Evolutionary conservation across 495 filamentous ascomycete genomes (phyloP), one percentile per base, ranked within the genome.

Genomic region (Lichenothelia convexa): DNA sequence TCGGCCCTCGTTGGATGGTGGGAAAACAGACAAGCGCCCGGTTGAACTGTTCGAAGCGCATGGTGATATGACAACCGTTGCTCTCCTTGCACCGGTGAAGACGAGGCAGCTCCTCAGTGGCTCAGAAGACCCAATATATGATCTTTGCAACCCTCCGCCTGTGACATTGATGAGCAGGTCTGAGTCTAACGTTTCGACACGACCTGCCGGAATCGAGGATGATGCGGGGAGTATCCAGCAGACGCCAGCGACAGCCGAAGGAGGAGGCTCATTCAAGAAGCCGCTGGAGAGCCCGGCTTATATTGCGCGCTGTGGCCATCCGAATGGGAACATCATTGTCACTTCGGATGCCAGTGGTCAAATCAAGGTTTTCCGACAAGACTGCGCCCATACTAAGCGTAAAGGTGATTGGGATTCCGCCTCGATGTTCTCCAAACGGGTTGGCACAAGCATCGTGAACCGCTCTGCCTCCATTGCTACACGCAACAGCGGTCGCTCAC

Each of bases 111-210:
- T 81, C 2, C 64, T 99, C 0, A 73, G 75, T 12, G 61, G 67
- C 21, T 89, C 84, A 6, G 80, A 82, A 36, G 89, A 99, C 51
- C 91, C 87, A 5, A 68, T 99, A 21, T 99, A 83, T 53, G 86
- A 94, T 48, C 68, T 95, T 16, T 95, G 89, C 61, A 94, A 99
- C 48, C 89, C 89, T 7, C 87, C 87, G 6, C 87, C 85, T 0
- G 71, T 99, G 6, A 85, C 78, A 1, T 70, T 99, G 5, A 61
- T 85, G 22, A 79, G 71, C 41, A 63, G 75, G n/a, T 70, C 75
- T 22, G 80, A 86, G 36, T 61, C 65, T 8, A 62, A 62, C 1
- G 36, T 33, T 9, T 43, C 46, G 7, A 34, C 39, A 11, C 30
- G 35, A n/a, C 48, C 33, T 21, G 16, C 33, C 32, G 45, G 49